Evolutionary conservation across 1,284 basidiomycete species (phyloP), one percentile per base, ranked within the genome.

Genomic region (Cutaneotrichosporon dermatis): DNA sequence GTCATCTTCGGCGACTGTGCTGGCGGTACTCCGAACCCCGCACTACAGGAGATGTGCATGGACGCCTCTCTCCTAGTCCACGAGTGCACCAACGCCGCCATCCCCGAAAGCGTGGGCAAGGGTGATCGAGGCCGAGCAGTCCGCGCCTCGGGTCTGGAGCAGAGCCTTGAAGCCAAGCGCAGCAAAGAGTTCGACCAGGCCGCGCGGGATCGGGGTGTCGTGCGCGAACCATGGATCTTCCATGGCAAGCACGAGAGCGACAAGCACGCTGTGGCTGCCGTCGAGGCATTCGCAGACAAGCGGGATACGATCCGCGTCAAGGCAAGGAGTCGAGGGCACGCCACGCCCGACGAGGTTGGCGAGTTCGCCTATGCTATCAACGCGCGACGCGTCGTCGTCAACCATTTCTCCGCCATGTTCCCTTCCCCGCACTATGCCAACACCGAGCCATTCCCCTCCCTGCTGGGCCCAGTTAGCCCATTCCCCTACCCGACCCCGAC

Each of bases 31-130:
- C 64, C 65, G 9, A 79, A 77, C 61, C 34, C 58, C 7, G 55
- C 56, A 2, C 75, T 79, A 61, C 54, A 64, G 42, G 48, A 55
- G 4, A 64, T 77, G 60, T 76, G 75, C 56, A 25, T 55, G 11
- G 66, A 73, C 16, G 63, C 75, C 4, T 76, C 73, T 57, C 55
- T 78, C 40, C 64, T 79, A 4, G 65, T 79, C 6, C 92, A 95
- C 75, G 92, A 95, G 79, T 86, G 88, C 25, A 93, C 90, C 4
- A 92, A 94, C 73, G 86, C 87, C 1, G 84, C 83, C 65, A 86
- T 94, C 40, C 87, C 89, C 8, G 69, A 71, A 8, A 59, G 65
- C 10, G 75, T 79, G 40, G 75, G 76, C 45, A 65, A 70, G 56
- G 69, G 71, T 10, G 70, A 73, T 54, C 70, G 71, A 60, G 73